Conservation (phyloP, 2,329 filamentous ascomycete genomes). For the Nakataea oryzae region DNA sequence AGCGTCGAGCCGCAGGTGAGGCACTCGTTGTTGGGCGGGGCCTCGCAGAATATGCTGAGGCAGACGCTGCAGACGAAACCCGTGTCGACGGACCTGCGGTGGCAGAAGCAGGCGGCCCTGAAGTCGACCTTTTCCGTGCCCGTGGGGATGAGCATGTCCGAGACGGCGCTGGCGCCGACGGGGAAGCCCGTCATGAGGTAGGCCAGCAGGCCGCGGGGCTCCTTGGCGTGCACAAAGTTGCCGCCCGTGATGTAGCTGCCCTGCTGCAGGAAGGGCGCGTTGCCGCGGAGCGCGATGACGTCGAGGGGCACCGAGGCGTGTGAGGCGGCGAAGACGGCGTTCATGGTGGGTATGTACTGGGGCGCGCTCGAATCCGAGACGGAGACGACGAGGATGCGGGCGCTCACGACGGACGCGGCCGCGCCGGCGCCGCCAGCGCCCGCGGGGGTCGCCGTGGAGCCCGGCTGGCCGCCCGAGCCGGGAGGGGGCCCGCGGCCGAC, state of each 20-base stretch:
- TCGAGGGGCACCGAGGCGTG: conserved; percentile 83
- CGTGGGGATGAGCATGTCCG: conserved; percentile 53
- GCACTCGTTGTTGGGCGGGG: conserved; percentile 54
- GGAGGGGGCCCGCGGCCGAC: background rate
- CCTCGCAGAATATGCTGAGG: conserved; percentile 79
- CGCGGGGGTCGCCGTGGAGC: conserved; percentile 23
- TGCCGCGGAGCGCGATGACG: conserved; percentile 74
- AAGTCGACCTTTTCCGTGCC: conserved; percentile 87
- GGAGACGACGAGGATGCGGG: conserved; percentile 80
- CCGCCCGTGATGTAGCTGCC: conserved; percentile 56
- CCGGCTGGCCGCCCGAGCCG: conserved; percentile 9
- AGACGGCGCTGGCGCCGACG: conserved; percentile 20
- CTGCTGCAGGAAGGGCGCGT: conserved; percentile 90
- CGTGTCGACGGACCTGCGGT: conserved; percentile 79
- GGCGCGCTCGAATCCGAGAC: conserved; percentile 77
- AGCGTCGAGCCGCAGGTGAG: conserved; percentile 76
- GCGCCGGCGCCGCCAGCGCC: conserved; percentile 13
- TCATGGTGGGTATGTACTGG: conserved; percentile 98
- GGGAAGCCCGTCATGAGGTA: conserved; percentile 89
- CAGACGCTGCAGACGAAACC: conserved; percentile 96
- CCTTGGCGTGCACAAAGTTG: conserved; percentile 39
- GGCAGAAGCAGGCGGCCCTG: conserved; percentile 95
- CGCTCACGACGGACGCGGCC: conserved; percentile 44
- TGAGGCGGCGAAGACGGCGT: conserved; percentile 91
- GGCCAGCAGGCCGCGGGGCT: conserved; percentile 67